A percentile compares a stretch with the other conserved stretches of the same genome.
Evolutionary conservation across 164 flowering plant genomes (phyloP).

Genomic region (Pachysandra terminalis): DNA sequence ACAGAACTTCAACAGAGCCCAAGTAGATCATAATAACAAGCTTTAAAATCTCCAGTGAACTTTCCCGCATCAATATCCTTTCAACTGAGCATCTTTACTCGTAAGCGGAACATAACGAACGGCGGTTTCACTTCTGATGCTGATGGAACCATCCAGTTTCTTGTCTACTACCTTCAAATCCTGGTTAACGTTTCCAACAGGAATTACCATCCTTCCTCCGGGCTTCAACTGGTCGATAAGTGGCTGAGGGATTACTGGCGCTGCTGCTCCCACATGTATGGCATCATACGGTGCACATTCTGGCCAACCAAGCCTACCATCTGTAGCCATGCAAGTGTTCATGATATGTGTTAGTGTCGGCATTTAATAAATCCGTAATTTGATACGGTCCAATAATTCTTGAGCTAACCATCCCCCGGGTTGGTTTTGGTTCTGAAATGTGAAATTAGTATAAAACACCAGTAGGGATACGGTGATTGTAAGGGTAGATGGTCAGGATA

Average conservation of each 20-base stretch:
- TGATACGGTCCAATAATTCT: too few relatives aligned
- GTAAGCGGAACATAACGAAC: slow-evolving; percentile 94
- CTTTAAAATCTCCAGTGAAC: too few relatives aligned
- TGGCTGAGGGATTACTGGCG: slow-evolving; percentile 74
- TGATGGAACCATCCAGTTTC: slow-evolving; percentile 64
- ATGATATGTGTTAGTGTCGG: neutral
- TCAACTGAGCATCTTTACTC: slow-evolving; percentile 73
- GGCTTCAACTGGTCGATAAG: slow-evolving; percentile 92
- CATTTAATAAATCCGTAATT: neutral
- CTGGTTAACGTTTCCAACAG: slow-evolving; percentile 83
- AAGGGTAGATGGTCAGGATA: too few relatives aligned
- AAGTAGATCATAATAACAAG: too few relatives aligned
- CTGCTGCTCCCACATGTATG: slow-evolving; percentile 98
- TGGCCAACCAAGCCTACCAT: slow-evolving; percentile 92
- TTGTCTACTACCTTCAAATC: slow-evolving; percentile 87
- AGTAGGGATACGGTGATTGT: too few relatives aligned
- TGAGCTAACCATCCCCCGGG: too few relatives aligned
- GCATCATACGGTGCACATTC: slow-evolving; percentile 92
- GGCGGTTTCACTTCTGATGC: slow-evolving; percentile 61
- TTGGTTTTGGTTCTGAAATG: too few relatives aligned
- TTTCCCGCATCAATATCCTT: slow-evolving; percentile 22
- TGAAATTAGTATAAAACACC: too few relatives aligned
- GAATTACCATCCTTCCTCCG: slow-evolving; percentile 94
- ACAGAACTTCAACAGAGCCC: too few relatives aligned
- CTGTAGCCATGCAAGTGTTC: slow-evolving; percentile 28